Conservation (phyloP, 805 yeast genomes). For the Myxozyma melibiosi region DNA sequence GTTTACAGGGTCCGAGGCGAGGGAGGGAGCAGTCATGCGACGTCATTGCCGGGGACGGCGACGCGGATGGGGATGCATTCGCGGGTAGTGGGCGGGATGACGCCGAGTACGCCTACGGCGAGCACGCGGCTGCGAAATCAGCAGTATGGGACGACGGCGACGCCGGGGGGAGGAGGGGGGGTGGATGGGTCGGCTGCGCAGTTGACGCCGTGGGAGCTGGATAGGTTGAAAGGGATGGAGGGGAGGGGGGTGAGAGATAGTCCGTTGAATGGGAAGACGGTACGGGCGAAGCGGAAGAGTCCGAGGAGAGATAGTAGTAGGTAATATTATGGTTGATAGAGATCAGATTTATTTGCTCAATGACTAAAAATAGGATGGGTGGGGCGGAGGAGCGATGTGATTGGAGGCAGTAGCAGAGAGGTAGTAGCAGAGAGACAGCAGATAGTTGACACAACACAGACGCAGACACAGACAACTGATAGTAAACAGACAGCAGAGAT, state of each 20-base stretch:
- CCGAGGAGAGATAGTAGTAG: background rate
- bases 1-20: background rate
- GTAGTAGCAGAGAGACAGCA: background rate
- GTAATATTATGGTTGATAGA: background rate
- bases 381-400: background rate
- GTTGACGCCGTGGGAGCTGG: constrained; percentile 32
- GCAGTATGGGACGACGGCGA: background rate
- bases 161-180: background rate
- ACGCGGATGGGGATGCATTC: background rate
- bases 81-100: background rate
- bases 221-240: constrained; percentile 14
- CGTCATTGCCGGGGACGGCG: background rate
- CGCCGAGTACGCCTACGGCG: constrained; percentile 3
- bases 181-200: constrained; percentile 3
- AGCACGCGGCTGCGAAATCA: background rate
- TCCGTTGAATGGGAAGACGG: constrained; percentile 17
- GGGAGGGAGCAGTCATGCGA: background rate
- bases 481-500: too few species aligned
- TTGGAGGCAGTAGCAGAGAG: background rate
- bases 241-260: constrained; percentile 5
- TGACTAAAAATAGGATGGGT: background rate
- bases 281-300: constrained; percentile 4
- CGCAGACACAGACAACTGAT: too few species aligned
- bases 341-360: background rate
- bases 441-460: too few species aligned